phyloP scores from a whole-genome alignment of 805 yeast species.

The Yarrowia sp. region DNA sequence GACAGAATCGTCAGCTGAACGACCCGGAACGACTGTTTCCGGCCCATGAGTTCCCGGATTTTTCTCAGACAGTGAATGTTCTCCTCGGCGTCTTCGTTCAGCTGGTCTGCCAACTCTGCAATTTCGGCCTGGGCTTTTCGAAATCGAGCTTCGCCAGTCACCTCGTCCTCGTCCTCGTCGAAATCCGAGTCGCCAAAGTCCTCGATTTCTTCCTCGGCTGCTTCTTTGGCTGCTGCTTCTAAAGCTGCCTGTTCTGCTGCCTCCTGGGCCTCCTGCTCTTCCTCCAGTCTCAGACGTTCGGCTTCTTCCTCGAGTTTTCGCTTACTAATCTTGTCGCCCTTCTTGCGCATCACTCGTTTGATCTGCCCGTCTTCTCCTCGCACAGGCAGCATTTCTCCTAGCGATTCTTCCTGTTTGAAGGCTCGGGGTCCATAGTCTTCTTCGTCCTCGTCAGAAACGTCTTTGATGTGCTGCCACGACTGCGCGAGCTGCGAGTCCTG shows the following conservation, averaged over 20 bases:
- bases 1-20: conserved; percentile 70
- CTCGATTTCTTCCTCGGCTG: conserved; percentile 34
- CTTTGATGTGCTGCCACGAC: conserved; percentile 28
- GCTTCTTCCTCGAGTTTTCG: conserved; percentile 34
- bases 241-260: conserved; percentile 11
- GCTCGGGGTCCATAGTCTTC: conserved; percentile 79
- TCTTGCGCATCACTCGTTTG: conserved; percentile 53
- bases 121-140: conserved; percentile 72
- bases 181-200: conserved; percentile 34
- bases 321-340: conserved; percentile 33
- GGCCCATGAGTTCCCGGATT: conserved; percentile 35
- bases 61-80: conserved; percentile 62
- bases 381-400: conserved; percentile 74
- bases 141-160: conserved; percentile 53
- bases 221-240: conserved; percentile 32
- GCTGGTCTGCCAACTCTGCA: conserved; percentile 71
- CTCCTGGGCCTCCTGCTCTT: conserved; percentile 32
- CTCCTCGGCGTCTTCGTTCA: conserved; percentile 89
- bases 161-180: conserved; percentile 42
- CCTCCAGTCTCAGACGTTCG: conserved; percentile 34
- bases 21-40: conserved; percentile 51
- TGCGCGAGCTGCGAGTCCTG: conserved; percentile 28
- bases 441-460: conserved; percentile 48
- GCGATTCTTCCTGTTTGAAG: conserved; percentile 43
- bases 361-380: conserved; percentile 67